These are phyloP conservation scores for Psilocybe subaeruginosa DNA, from an alignment of 768 basidiomycete genomes.

Conservation along the genomic window DNA sequence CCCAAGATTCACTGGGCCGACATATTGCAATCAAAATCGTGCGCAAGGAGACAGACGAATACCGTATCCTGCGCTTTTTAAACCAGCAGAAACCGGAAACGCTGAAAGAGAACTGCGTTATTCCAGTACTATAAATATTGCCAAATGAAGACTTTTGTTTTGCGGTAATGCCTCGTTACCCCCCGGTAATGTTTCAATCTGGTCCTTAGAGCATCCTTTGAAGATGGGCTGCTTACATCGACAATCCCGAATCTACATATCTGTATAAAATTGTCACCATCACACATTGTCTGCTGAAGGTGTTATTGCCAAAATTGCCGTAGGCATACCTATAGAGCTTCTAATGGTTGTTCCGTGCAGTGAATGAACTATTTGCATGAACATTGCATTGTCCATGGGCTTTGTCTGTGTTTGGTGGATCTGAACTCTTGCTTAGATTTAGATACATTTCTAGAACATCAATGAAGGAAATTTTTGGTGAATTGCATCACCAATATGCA, in stretches of 20 bases:
- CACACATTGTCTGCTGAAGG: constrained; percentile 24
- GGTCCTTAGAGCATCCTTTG: not conserved
- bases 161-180: constrained; percentile 31
- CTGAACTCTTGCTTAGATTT: not conserved
- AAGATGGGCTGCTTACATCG: constrained; percentile 18
- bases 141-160: constrained; percentile 23
- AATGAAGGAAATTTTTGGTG: constrained; percentile 17
- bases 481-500: constrained; percentile 15
- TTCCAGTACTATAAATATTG: constrained; percentile 27
- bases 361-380: constrained; percentile 23
- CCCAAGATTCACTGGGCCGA: not conserved
- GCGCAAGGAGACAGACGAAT: too few relatives aligned
- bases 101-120: not conserved
- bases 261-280: constrained; percentile 16
- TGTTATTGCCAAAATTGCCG: not conserved
- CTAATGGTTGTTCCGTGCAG: constrained; percentile 2
- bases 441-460: constrained; percentile 13
- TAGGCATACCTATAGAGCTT: too few relatives aligned
- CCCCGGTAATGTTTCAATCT: not conserved
- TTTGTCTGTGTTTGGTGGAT: not conserved
- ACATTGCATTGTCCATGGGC: constrained; percentile 24
- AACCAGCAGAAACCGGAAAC: constrained; percentile 8
- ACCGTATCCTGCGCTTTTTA: constrained; percentile 22
- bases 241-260: not conserved
- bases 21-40: constrained; percentile 32